Conservation (phyloP, 176 grass and related monocot species). For the Tillandsia fasciculata region DNA sequence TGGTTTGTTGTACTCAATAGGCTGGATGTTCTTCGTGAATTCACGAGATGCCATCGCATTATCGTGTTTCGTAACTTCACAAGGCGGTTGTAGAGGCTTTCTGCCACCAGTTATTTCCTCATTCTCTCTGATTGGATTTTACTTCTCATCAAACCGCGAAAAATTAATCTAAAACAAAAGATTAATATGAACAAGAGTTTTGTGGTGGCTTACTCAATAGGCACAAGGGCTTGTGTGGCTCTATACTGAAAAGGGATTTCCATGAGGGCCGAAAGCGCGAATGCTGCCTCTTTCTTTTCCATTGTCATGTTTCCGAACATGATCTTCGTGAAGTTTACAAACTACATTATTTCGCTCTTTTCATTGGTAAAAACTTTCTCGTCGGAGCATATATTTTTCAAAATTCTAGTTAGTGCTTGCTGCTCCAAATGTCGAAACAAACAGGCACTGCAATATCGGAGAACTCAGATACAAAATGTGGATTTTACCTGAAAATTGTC, state of each 20-base stretch:
- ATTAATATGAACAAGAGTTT: not conserved
- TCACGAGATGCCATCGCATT: not conserved
- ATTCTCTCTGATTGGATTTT: not conserved
- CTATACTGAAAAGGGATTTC: conserved; percentile 24
- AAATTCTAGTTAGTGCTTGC: too few relatives aligned
- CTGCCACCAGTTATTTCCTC: not conserved
- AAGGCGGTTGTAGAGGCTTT: not conserved
- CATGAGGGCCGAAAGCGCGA: conserved; percentile 24
- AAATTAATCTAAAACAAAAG: not conserved
- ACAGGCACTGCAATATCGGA: not conserved
- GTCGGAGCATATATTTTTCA: too few relatives aligned
- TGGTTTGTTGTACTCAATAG: not conserved
- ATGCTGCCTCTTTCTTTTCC: conserved; percentile 17
- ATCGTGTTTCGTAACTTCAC: not conserved
- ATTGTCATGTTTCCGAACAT: conserved; percentile 15
- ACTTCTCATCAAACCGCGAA: not conserved
- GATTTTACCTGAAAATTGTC: conserved; percentile 33
- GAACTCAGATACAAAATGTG: not conserved
- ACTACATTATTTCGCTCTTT: conserved; percentile 3
- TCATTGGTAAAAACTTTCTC: too few relatives aligned
- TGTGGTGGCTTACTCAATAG: not conserved
- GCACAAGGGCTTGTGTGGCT: conserved; percentile 2
- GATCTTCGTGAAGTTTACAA: conserved; percentile 30
- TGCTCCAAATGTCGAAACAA: not conserved
- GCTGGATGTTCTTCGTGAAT: not conserved